Percentiles rank a stretch among this genome's conserved stretches.
phyloP scores from a whole-genome alignment of 2,329 filamentous ascomycete species.

The Cytospora piceae region DNA sequence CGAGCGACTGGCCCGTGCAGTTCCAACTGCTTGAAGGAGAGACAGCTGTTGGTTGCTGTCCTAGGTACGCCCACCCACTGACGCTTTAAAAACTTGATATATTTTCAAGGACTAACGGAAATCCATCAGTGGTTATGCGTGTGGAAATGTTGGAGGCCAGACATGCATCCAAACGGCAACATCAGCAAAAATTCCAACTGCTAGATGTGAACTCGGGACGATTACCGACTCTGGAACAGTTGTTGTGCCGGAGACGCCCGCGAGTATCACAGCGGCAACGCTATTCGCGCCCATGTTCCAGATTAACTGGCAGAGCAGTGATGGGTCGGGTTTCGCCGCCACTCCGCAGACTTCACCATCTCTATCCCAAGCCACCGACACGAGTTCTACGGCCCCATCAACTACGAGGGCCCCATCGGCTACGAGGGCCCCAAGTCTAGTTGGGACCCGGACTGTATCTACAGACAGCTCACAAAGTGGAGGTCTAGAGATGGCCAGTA shows the following conservation, averaged over 20 bases:
- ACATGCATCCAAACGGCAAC: conserved; percentile 15
- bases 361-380: conserved; percentile 1
- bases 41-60: conserved; percentile 23
- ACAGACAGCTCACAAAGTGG: neutral
- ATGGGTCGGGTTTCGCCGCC: neutral
- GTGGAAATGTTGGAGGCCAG: conserved; percentile 13
- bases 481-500: conserved; percentile 9
- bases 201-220: neutral
- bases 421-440: neutral
- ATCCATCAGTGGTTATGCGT: conserved; percentile 7
- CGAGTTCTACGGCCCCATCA: neutral
- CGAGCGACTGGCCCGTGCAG: conserved; percentile 11
- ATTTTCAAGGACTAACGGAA: neutral
- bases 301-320: conserved; percentile 15
- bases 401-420: neutral
- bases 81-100: neutral
- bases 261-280: conserved; percentile 12
- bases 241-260: neutral
- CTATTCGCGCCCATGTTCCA: conserved; percentile 23
- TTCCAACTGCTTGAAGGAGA: conserved; percentile 4
- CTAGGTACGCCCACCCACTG: conserved; percentile 1
- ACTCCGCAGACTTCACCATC: neutral
- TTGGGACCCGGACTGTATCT: conserved; percentile 10
- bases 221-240: neutral
- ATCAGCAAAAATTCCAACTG: conserved; percentile 4